Evolutionary conservation across 192 early-diverging fungal species (phyloP).

Genomic region (Ambispora gerdemannii): DNA sequence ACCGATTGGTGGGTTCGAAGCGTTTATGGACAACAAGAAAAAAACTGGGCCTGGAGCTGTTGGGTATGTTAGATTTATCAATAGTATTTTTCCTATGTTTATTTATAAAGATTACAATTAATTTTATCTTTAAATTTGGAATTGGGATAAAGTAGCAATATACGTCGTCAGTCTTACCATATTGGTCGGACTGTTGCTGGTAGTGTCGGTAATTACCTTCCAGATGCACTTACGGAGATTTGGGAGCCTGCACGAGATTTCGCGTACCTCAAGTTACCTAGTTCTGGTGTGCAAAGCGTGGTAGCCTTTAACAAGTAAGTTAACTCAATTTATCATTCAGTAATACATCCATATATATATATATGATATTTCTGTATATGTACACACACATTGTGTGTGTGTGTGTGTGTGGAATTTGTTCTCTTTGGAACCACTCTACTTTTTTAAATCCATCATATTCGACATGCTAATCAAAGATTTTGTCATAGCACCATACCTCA

Average conservation of each 20-base stretch:
- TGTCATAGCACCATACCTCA: slow-evolving; percentile 61
- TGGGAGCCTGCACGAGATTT: slow-evolving; percentile 96
- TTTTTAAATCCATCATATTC: no score
- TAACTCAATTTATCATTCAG: not conserved
- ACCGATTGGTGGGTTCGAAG: slow-evolving; percentile 42
- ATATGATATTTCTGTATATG: no score
- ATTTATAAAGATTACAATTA: not conserved
- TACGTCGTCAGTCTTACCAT: slow-evolving; percentile 58
- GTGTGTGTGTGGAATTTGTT: no score
- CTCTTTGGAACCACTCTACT: no score
- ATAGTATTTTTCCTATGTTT: not conserved
- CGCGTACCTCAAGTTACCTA: slow-evolving; percentile 86
- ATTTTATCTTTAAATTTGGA: slow-evolving; percentile 4
- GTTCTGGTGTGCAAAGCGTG: slow-evolving; percentile 68
- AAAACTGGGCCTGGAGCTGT: slow-evolving; percentile 11
- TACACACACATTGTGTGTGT: no score
- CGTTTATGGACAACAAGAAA: not conserved
- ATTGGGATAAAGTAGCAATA: slow-evolving; percentile 40
- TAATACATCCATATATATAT: not conserved
- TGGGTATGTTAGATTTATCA: not conserved
- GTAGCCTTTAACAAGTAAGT: slow-evolving; percentile 67
- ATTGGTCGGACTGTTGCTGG: slow-evolving; percentile 67
- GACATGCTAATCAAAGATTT: no score
- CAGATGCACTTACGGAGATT: slow-evolving; percentile 84
- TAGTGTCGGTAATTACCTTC: slow-evolving; percentile 81